Base-by-base conservation (phyloP, 1,284 basidiomycete genomes). In the Takashimella koratensis region DNA sequence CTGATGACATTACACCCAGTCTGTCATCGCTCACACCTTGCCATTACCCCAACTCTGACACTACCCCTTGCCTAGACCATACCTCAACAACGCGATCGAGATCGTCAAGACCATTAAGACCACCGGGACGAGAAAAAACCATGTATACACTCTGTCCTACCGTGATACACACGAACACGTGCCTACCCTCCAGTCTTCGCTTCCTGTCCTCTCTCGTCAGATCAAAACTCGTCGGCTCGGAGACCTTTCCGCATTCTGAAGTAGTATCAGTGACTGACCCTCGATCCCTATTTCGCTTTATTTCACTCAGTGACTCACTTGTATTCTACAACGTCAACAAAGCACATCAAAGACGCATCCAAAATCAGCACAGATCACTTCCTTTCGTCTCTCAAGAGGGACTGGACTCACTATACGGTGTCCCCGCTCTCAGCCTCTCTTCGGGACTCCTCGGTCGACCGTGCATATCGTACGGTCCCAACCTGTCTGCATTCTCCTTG, bases 351-450 rank as follows among this genome's bases (percentile, higher is more conserved):
- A 36, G 10, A 16, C 30, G 30, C 30, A 36, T 8, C 19, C 20
- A 43, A 21, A 43, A 43, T 43, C 42, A 36, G 30, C 30, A 36
- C 8, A 8, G 10, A 36, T 36, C 30, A n/a, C n/a, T 36, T 36
- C 30, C 8, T 16, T 36, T 16, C 16, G 10, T 36, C 26, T 20
- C 25, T n/a, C 21, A 6, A 54, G 50, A 4, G 0, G 12, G 4
- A 73, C 74, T 1, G 12, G 4, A 73, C 74, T 67, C 60, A 76
- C 74, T 76, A 57, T 76, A 76, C 12, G 74, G 73, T n/a, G 70
- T 63, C 26, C 69, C 68, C 10, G 67, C 56, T 36, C 67, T 65
- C 49, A 70, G 49, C 22, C 72, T 65, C 54, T 76, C 73, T 45
- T 69, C 64, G 0, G 56, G 46, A 39, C 52, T 65, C 43, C 66